Conservation (phyloP, 805 yeast genomes). For the Komagataella phaffii region DNA sequence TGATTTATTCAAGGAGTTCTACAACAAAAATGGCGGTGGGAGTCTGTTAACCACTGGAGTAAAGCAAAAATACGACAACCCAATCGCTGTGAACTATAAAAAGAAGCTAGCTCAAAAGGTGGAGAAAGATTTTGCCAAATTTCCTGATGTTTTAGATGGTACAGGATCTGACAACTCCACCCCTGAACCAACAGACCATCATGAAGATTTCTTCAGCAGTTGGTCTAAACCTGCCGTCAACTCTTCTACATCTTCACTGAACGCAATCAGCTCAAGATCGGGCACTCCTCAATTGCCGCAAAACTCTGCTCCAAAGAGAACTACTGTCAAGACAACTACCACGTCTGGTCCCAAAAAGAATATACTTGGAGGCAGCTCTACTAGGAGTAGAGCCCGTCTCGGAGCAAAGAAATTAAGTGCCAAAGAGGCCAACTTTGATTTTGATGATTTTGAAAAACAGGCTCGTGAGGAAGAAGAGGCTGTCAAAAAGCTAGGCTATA, state of each 20-base stretch:
- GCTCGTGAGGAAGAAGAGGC: constrained; percentile 78
- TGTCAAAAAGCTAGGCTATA: constrained; percentile 38
- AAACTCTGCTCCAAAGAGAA: constrained; percentile 13
- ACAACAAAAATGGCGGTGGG: constrained; percentile 76
- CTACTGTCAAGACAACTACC: constrained; percentile 14
- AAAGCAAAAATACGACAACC: constrained; percentile 65
- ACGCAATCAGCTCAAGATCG: constrained; percentile 9
- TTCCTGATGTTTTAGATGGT: constrained; percentile 64
- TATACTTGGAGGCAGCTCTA: constrained; percentile 22
- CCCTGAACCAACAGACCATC: constrained; percentile 21
- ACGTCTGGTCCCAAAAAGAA: constrained; percentile 13
- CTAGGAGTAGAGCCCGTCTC: constrained; percentile 44
- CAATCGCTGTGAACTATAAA: constrained; percentile 70
- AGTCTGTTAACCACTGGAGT: constrained; percentile 55
- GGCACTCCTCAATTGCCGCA: constrained; percentile 17
- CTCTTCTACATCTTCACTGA: constrained; percentile 32
- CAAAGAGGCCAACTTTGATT: constrained; percentile 30
- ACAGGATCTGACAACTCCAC: constrained; percentile 26
- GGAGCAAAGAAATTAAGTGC: constrained; percentile 41
- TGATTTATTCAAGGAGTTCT: constrained; percentile 71
- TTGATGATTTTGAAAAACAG: constrained; percentile 53
- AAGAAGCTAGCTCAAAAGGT: constrained; percentile 65
- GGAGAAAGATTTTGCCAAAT: constrained; percentile 46
- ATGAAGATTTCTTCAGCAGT: constrained; percentile 81
- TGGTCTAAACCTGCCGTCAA: constrained; percentile 70